Base-by-base conservation (phyloP, 1,139 yeast genomes). In the Geotrichum bryndzae region DNA sequence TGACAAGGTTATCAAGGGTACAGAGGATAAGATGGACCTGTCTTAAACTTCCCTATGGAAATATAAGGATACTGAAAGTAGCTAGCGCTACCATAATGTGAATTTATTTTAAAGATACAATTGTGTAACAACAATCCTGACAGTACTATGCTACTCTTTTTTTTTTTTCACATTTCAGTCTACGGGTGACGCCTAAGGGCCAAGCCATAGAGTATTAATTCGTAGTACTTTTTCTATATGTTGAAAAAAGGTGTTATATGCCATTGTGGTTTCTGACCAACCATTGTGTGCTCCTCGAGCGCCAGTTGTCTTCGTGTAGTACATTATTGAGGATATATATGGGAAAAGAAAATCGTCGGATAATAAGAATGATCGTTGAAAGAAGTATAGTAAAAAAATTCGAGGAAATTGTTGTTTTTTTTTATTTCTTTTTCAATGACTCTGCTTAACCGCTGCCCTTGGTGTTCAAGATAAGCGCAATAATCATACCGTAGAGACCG, bases 401-500 rank as follows among this genome's bases (percentile, higher is more conserved):
- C 25, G 48, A 22, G n/a, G 15, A 25, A 41, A 2, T 11, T 15
- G 31, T n/a, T 2, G 13, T 25, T 13, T 58, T 57, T 35, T 35
- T 8, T 41, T 41, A n/a, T 41, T 41, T n/a, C 48, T 41, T 41
- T n/a, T 41, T n/a, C 45, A 41, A 41, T 3, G 1, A 41, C 13
- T 41, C 22, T 41, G 48, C 48, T 41, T n/a, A 62, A 56, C 64
- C 64, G 33, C 63, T 61, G 25, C 65, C 65, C 58, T 63, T 63
- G 45, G 65, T 63, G 86, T 94, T 94, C 80, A 94, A 85, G 76
- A 94, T 85, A 75, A 94, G 85, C 66, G 99, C 99, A 68, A 94
- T 97, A 84, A 94, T 94, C 79, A 94, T 63, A 33, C 65, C 63
- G 33, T 94, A 94, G 69, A 94, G 84, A 66, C 99, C 99, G 78